Evolutionary conservation across 1,139 yeast genomes (phyloP), one percentile per base, ranked within the genome.

Genomic region (Magnusiomyces ingens): DNA sequence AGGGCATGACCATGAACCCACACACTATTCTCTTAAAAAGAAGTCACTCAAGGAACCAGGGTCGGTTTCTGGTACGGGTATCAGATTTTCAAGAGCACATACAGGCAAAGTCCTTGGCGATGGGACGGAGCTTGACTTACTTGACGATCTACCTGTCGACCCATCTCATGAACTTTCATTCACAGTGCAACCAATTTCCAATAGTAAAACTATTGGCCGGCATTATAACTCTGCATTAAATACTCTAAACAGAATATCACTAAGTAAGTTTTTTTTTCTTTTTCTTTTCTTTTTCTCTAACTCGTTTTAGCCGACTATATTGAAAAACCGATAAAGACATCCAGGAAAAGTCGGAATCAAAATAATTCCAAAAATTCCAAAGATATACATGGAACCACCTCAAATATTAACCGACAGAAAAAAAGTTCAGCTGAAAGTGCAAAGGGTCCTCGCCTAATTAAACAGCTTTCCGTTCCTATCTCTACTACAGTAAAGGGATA

Each of bases 401-500:
- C 32, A 5, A 26, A 8, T 8, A 26, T 5, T 8, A 8, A 8
- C 8, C 32, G 32, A 4, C 32, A 26, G 32, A 26, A 26, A 26
- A 26, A 26, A 26, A 26, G 4, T 26, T 26, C 32, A 26, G 8
- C 4, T 26, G 32, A 26, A 8, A 8, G 32, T 26, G 4, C 32
- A 26, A 26, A 26, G 45, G 59, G 63, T 18, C 65, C 70, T 3
- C 69, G 70, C 4, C 57, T 72, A 44, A 72, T 71, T 32, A 65
- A 67, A 52, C 71, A 70, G 41, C 57, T 72, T 47, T 71, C 69
- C 12, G 59, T 61, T 11, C 66, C 71, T 1, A 61, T 59, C 11
- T 52, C 57, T 10, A 57, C 57, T 17, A 56, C 58, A n/a, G 60
- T 64, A 26, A 57, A 57, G 50, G 70, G 67, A 13, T 61, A 61